Base-by-base conservation (phyloP, 441 rosid species). In the Mallotus repandus region DNA sequence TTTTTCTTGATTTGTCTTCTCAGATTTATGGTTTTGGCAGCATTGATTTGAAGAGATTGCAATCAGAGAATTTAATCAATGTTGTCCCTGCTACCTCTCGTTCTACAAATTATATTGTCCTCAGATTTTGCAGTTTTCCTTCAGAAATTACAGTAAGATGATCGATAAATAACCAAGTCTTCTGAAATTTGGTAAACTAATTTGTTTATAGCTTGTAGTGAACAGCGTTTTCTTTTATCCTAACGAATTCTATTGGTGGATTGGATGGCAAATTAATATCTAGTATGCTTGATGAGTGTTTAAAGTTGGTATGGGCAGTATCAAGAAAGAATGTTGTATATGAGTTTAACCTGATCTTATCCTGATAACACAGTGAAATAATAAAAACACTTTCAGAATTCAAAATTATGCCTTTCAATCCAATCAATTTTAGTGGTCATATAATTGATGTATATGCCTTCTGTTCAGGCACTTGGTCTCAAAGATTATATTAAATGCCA, bases 11-110 rank as follows among this genome's bases (percentile, higher is more conserved):
- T 78, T 82, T 84, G 83, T 73, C 82, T 83, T 85, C 91, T 90
- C 87, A 86, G 91, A 88, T 85, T 84, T 81, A 74, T 90, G 93
- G 87, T 94, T 90, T 92, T 90, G 86, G 89, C 98, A 94, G 99
- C 89, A 88, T 94, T 76, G 83, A 94, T 89, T 80, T 94, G 97
- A 94, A 89, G 93, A 86, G 88, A 79, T 82, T 94, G 91, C 99
- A 89, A 86, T 97, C 96, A 55, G 97, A 91, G 84, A 87, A 91
- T 81, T 85, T 92, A 74, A 81, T 84, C 87, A 77, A 89, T 82
- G 84, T 94, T 83, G 83, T 94, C 74, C 96, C 98, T 74, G 86
- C 92, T 46, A 87, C 89, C 48, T 92, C 99, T 29, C 97, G 99
- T 43, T 87, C 98, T 78, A 83, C 98, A 19, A 94, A 94, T 81